Evolutionary conservation across 2,329 filamentous ascomycete species (phyloP), one percentile per base, ranked within the genome.

Genomic region (Fusarium neocosmosporiellum): DNA sequence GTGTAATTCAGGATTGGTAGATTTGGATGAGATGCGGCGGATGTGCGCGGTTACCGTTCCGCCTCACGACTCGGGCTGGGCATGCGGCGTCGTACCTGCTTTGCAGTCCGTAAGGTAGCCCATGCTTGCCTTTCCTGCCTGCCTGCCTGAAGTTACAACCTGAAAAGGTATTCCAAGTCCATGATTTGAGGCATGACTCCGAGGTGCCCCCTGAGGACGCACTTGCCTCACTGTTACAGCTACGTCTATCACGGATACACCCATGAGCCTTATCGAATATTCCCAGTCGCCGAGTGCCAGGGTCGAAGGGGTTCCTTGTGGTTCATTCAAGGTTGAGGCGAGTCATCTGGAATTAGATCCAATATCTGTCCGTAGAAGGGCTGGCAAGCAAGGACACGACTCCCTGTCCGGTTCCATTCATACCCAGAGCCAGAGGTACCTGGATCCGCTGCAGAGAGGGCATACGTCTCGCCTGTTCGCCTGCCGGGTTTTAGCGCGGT

Each of bases 401-500:
- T 58, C 62, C 68, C 50, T 66, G 54, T 69, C 57, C 39, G 58
- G 67, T 31, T 41, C 34, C 33, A 57, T 57, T 57, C 54, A 57
- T 39, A 37, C 33, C 33, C 59, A 36, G 27, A 33, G 24, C 34
- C 33, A 41, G 29, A 64, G 66, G 50, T 63, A 71, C 53, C 41
- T 63, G 27, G 55, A 33, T 55, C 46, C 53, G 59, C 59, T 34
- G 60, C 18, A 57, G 54, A 36, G 33, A 55, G 54, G 37, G 34
- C 27, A 67, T 27, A 61, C 37, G 33, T 68, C 67, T 73, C 63
- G 67, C 67, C 58, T 71, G 58, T 55, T 65, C 54, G 63, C 53
- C 39, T 65, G 41, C 61, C 61, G 61, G 61, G 20, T 48, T 58
- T 63, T 63, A 59, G 61, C 61, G 61, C 61, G 39, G 53, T 71